Evolutionary conservation across 208 protist genomes (phyloP), one percentile per base, ranked within the genome.

Genomic region (Plasmodiophora brassicae): DNA sequence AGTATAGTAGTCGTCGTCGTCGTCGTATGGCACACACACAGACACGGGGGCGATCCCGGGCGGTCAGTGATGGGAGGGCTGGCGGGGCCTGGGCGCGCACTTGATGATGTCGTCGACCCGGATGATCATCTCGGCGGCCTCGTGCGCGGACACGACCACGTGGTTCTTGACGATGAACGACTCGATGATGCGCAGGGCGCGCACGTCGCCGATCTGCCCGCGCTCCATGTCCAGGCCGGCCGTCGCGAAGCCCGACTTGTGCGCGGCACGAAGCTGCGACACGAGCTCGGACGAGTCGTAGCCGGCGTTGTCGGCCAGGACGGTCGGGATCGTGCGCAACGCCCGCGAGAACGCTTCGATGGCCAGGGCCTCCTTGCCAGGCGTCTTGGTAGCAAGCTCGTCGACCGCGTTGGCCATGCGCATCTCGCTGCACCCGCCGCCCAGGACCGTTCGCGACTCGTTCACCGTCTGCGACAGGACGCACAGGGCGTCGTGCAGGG

Each of bases 121-220:
- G 71, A 99, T 93, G 91, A 99, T 99, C 97, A 99, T 98, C 92
- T 99, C 98, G 28, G 98, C 98, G 32, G 98, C 98, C 85, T 91
- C 90, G 50, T 89, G 60, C 22, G 87, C 65, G 5, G 86, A 89
- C 22, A 91, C 57, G 45, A 91, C 35, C 22, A 90, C 50, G 87
- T 97, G 97, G 86, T 91, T 94, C 93, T 99, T 99, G 10, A 98
- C 96, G 90, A 96, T 95, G 92, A 92, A 98, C 14, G 95, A 96
- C 92, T 99, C 98, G 46, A 95, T 98, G 88, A 99, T 97, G 44
- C 97, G 97, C 0, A 99, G 91, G 43, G 92, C 91, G 46, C 92
- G 92, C 45, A 99, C 95, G 90, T 99, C 96, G 46, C 93, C 96
- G 87, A 99, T 94, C 85, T 93, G 93, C 44, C 97, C 97, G 32